phyloP scores from a whole-genome alignment of 768 basidiomycete species.

The Pleurotus tuber-regium region DNA sequence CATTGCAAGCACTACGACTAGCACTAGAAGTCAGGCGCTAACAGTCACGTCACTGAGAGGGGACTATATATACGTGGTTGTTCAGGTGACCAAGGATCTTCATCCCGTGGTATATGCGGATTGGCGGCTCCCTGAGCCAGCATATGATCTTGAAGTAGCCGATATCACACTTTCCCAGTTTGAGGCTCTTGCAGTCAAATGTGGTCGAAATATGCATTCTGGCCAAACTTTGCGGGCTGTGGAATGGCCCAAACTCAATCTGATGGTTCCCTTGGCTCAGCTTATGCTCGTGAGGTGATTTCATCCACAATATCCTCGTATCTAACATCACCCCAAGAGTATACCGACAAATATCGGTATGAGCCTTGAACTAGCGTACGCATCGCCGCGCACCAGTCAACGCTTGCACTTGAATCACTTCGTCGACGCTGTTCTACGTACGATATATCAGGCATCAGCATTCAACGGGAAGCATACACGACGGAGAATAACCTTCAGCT shows the following conservation, averaged over 20 bases:
- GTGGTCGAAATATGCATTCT: constrained; percentile 41
- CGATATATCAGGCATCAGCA: constrained; percentile 69
- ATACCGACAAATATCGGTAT: constrained; percentile 66
- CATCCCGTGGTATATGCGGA: constrained; percentile 84
- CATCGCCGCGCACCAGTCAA: constrained; percentile 47
- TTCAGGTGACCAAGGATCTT: constrained; percentile 91
- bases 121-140: constrained; percentile 71
- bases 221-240: constrained; percentile 21
- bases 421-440: constrained; percentile 82
- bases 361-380: constrained; percentile 82
- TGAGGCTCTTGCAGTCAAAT: constrained; percentile 52
- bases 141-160: constrained; percentile 75
- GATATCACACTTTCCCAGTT: constrained; percentile 88
- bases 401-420: constrained; percentile 74
- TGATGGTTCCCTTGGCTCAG: constrained; percentile 74
- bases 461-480: constrained; percentile 52
- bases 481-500: constrained; percentile 87
- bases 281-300: constrained; percentile 61
- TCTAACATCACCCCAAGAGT: constrained; percentile 33
- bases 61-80: constrained; percentile 79
- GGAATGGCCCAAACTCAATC: constrained; percentile 49
- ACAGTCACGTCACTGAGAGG: constrained; percentile 90
- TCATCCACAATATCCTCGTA: constrained; percentile 9
- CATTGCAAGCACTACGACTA: constrained; percentile 38
- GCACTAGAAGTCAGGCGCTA: constrained; percentile 51